Evolutionary conservation across 768 basidiomycete species (phyloP).

Genomic region (Cystofilobasidium capitatum): DNA sequence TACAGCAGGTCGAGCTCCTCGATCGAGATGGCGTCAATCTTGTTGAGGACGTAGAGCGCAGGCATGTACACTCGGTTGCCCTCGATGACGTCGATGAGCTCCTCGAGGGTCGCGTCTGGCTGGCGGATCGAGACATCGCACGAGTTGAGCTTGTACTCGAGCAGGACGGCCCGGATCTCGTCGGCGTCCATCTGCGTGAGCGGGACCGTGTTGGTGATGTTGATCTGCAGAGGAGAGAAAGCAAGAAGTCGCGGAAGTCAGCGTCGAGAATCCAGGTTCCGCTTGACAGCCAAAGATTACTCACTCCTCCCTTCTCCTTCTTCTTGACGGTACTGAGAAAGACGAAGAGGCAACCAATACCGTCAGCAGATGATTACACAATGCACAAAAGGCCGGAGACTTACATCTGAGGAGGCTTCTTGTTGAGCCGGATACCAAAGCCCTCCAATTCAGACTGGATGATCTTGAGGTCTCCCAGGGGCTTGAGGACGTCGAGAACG

Average conservation of each 20-base stretch:
- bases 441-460: slow-evolving; percentile 91
- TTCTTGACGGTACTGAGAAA: slow-evolving; percentile 57
- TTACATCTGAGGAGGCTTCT: slow-evolving; percentile 53
- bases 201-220: slow-evolving; percentile 93
- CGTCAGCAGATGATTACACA: neutral
- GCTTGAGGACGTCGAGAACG: slow-evolving; percentile 93
- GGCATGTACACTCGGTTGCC: slow-evolving; percentile 94
- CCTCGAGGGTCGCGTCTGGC: slow-evolving; percentile 83
- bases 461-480: slow-evolving; percentile 80
- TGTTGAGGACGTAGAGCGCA: slow-evolving; percentile 65
- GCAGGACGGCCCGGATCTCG: slow-evolving; percentile 87
- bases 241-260: neutral
- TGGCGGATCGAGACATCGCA: slow-evolving; percentile 87
- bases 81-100: slow-evolving; percentile 93
- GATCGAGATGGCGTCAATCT: slow-evolving; percentile 94
- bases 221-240: slow-evolving; percentile 48
- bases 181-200: slow-evolving; percentile 90
- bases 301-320: slow-evolving; percentile 57
- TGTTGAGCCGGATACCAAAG: slow-evolving; percentile 95
- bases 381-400: neutral
- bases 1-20: slow-evolving; percentile 89
- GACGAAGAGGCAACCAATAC: neutral
- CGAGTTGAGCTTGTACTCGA: slow-evolving; percentile 79
- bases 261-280: neutral
- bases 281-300: slow-evolving; percentile 2